Percentiles rank a stretch among this genome's conserved stretches.
phyloP scores from a whole-genome alignment of 2,329 filamentous ascomycete species.

The Fusarium sp. region DNA sequence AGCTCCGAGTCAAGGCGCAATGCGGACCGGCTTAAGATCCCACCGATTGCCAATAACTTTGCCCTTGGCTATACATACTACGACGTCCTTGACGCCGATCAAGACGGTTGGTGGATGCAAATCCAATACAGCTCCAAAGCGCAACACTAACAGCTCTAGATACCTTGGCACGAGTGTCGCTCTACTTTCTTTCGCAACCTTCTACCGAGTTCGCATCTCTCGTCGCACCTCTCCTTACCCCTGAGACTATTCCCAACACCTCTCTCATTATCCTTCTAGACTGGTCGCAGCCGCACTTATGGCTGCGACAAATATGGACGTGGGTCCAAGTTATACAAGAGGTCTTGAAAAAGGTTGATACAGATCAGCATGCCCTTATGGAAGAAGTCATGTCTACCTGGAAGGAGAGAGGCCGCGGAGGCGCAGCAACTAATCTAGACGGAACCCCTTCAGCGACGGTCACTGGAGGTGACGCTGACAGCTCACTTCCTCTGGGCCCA shows the following conservation, averaged over 20 bases:
- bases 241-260: slow-evolving; percentile 86
- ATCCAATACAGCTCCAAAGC: neutral
- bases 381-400: slow-evolving; percentile 87
- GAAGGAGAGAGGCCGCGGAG: slow-evolving; percentile 79
- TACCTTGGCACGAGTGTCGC: slow-evolving; percentile 87
- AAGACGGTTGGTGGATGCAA: slow-evolving; percentile 76
- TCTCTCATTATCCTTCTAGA: slow-evolving; percentile 92
- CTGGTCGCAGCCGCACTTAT: slow-evolving; percentile 94
- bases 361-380: slow-evolving; percentile 84
- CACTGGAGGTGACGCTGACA: slow-evolving; percentile 69
- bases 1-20: slow-evolving; percentile 66
- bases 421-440: slow-evolving; percentile 73
- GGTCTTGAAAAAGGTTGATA: slow-evolving; percentile 79
- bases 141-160: slow-evolving; percentile 66
- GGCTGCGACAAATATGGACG: slow-evolving; percentile 87
- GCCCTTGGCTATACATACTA: slow-evolving; percentile 95
- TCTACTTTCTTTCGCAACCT: slow-evolving; percentile 89
- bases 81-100: slow-evolving; percentile 92
- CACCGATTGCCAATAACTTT: slow-evolving; percentile 91
- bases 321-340: slow-evolving; percentile 89
- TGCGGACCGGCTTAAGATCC: slow-evolving; percentile 71
- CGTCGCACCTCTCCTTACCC: slow-evolving; percentile 85
- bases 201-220: slow-evolving; percentile 86
- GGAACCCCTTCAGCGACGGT: slow-evolving; percentile 69
- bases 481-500: slow-evolving; percentile 82